phyloP scores from a whole-genome alignment of 2,329 filamentous ascomycete species.

The Aschersonia sp. region DNA sequence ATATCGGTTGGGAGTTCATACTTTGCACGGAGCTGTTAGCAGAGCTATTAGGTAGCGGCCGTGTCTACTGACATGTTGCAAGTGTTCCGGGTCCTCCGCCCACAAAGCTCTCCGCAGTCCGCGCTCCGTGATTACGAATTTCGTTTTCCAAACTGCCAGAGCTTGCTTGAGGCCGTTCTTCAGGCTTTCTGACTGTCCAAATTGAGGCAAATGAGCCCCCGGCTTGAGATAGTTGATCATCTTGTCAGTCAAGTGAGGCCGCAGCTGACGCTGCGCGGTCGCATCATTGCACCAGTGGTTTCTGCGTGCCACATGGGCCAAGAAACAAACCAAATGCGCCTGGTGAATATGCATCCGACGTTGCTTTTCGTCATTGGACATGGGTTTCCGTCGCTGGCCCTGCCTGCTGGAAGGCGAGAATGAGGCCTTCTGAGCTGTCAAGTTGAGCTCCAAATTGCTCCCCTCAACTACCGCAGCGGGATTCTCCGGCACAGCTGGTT shows the following conservation, averaged over 20 bases:
- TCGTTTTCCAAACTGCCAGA: constrained; percentile 50
- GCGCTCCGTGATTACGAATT: constrained; percentile 56
- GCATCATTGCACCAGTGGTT: constrained; percentile 83
- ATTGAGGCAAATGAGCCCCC: constrained; percentile 51
- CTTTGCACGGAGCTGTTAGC: constrained; percentile 14
- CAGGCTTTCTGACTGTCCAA: constrained; percentile 60
- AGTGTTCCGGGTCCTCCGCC: constrained; percentile 51
- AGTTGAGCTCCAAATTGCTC: constrained; percentile 34
- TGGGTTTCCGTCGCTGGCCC: constrained; percentile 31
- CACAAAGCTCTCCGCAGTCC: constrained; percentile 61
- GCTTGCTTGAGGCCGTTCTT: constrained; percentile 64
- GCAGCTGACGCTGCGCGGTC: constrained; percentile 51
- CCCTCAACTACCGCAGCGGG: constrained; percentile 11
- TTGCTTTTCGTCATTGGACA: constrained; percentile 37
- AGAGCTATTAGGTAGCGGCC: not conserved
- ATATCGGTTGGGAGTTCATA: constrained; percentile 44
- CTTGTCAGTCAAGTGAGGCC: constrained; percentile 49
- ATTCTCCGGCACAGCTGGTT: constrained; percentile 11
- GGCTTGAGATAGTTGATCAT: constrained; percentile 56
- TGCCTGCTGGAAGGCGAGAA: constrained; percentile 14
- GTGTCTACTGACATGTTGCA: constrained; percentile 35
- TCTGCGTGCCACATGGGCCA: constrained; percentile 61
- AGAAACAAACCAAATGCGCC: constrained; percentile 66
- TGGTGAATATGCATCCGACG: constrained; percentile 69
- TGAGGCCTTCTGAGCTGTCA: constrained; percentile 29